Percentiles rank a stretch among this genome's conserved stretches.
phyloP scores from a whole-genome alignment of 2,329 filamentous ascomycete species.

The Leptographium flavum region DNA sequence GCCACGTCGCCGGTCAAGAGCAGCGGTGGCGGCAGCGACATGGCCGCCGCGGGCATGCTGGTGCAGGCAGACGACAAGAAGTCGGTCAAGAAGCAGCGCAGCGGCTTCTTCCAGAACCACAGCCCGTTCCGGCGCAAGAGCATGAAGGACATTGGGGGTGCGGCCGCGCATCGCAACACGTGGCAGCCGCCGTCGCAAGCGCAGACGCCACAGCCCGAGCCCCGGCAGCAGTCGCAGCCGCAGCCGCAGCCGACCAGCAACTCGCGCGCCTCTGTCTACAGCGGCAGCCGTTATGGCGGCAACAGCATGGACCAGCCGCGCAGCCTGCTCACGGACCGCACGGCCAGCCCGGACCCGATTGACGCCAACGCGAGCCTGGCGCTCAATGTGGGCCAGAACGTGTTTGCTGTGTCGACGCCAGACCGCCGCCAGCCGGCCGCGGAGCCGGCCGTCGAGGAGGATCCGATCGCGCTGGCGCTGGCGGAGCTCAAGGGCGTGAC shows the following conservation, averaged over 20 bases:
- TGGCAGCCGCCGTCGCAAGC: constrained; percentile 27
- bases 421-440: constrained; percentile 26
- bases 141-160: constrained; percentile 47
- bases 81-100: constrained; percentile 50
- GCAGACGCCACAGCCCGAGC: constrained; percentile 3
- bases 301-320: constrained; percentile 17
- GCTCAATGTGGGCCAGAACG: constrained; percentile 87
- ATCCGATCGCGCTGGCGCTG: constrained; percentile 84
- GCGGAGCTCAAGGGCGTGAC: constrained; percentile 80
- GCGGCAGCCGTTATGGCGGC: background rate
- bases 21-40: background rate
- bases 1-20: constrained; percentile 60
- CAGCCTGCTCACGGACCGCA: constrained; percentile 26
- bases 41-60: constrained; percentile 15
- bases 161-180: constrained; percentile 37
- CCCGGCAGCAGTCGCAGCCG: constrained; percentile 1
- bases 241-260: background rate
- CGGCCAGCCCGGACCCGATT: constrained; percentile 65
- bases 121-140: constrained; percentile 90
- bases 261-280: constrained; percentile 2
- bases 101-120: constrained; percentile 84
- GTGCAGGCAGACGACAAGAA: constrained; percentile 46
- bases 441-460: constrained; percentile 55
- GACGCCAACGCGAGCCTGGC: constrained; percentile 88
- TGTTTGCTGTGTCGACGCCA: constrained; percentile 79